A percentile compares a stretch with the other conserved stretches of the same genome.
phyloP scores from a whole-genome alignment of 805 yeast genomes.

The Wickerhamiella galacta region DNA sequence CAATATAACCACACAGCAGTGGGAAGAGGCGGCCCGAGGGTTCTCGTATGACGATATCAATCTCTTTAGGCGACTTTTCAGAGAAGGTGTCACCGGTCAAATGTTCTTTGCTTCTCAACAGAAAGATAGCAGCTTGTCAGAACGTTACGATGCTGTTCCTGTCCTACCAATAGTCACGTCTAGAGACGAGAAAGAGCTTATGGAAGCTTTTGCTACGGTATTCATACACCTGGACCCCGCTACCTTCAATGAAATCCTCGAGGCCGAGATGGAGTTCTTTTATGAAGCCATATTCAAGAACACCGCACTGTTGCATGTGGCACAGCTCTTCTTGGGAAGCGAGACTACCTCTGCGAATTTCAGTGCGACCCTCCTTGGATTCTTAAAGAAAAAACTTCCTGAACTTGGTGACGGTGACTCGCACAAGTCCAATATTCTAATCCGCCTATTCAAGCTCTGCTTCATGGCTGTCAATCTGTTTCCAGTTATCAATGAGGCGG shows the following conservation, averaged over 20 bases:
- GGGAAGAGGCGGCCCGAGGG: slow-evolving; percentile 81
- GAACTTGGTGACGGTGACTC: slow-evolving; percentile 70
- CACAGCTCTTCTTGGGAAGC: slow-evolving; percentile 85
- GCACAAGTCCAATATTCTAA: slow-evolving; percentile 60
- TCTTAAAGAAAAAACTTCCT: slow-evolving; percentile 53
- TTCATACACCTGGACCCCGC: slow-evolving; percentile 91
- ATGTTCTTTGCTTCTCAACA: slow-evolving; percentile 44
- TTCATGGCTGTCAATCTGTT: slow-evolving; percentile 91
- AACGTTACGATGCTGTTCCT: slow-evolving; percentile 32
- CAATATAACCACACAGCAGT: slow-evolving; percentile 33
- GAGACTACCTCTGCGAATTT: slow-evolving; percentile 90
- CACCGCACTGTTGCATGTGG: slow-evolving; percentile 74
- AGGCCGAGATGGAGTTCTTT: slow-evolving; percentile 58
- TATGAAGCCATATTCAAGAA: slow-evolving; percentile 67
- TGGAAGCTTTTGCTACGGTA: slow-evolving; percentile 90
- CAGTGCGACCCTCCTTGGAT: slow-evolving; percentile 65
- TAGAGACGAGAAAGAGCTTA: slow-evolving; percentile 83
- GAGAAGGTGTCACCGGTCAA: slow-evolving; percentile 72
- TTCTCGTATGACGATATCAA: slow-evolving; percentile 68
- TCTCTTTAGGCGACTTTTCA: slow-evolving; percentile 57
- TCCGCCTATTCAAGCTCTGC: slow-evolving; percentile 75
- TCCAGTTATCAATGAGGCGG: slow-evolving; percentile 71
- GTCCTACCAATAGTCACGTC: slow-evolving; percentile 72
- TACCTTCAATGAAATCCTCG: slow-evolving; percentile 83
- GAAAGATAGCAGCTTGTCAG: neutral